Evolutionary conservation across 495 filamentous ascomycete species (phyloP).

Genomic region (Aspergillus kassunensis): DNA sequence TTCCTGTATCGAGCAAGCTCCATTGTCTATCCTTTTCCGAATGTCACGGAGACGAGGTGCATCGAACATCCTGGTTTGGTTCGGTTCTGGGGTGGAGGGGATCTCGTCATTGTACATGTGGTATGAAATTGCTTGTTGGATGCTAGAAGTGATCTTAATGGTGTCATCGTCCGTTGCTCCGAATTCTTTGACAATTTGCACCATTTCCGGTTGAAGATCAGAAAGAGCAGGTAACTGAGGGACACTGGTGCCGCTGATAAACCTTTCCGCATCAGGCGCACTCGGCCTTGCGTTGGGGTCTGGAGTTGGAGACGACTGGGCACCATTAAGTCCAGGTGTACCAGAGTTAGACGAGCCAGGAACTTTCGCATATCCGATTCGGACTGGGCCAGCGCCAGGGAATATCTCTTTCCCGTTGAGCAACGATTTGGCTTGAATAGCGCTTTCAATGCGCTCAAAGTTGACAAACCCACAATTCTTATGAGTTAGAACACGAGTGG

Average conservation of each 20-base stretch:
- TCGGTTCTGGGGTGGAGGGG: constrained; percentile 82
- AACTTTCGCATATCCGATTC: constrained; percentile 96
- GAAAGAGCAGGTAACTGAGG: constrained; percentile 67
- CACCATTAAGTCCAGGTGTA: constrained; percentile 78
- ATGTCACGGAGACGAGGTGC: constrained; percentile 95
- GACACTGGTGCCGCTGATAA: constrained; percentile 42
- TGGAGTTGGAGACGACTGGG: constrained; percentile 90
- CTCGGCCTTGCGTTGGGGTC: constrained; percentile 57
- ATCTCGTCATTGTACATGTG: constrained; percentile 75
- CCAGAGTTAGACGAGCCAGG: constrained; percentile 72
- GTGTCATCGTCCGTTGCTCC: constrained; percentile 81
- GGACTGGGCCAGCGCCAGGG: constrained; percentile 88
- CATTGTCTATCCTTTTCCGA: constrained; percentile 94
- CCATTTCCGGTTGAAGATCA: constrained; percentile 77
- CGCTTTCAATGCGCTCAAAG: constrained; percentile 85
- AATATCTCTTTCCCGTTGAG: constrained; percentile 98
- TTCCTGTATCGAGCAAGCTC: constrained; percentile 75
- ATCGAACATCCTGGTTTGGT: constrained; percentile 86
- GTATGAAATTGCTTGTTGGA: constrained; percentile 72
- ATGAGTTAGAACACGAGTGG: constrained; percentile 89
- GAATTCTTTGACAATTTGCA: constrained; percentile 83
- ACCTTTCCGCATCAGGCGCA: constrained; percentile 33
- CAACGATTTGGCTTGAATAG: constrained; percentile 76
- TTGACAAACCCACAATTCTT: constrained; percentile 99
- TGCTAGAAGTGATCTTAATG: constrained; percentile 63